A percentile compares a stretch with the other conserved stretches of the same genome.
Evolutionary conservation across 805 yeast genomes (phyloP).

Genomic region (Candida ovalis): DNA sequence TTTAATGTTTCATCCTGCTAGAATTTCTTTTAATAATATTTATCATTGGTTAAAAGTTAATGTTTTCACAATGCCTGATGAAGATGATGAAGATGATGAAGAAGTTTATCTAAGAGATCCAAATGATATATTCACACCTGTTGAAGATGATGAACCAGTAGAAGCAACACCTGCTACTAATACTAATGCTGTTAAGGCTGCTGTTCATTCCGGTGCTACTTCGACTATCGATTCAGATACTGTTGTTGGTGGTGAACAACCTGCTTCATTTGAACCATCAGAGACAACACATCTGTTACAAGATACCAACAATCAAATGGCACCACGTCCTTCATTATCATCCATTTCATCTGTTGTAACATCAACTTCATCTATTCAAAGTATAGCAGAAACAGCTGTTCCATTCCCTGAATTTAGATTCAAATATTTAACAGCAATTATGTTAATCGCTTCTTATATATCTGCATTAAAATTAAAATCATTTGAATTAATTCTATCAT

Average conservation of each 20-base stretch:
- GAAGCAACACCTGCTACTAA: not conserved
- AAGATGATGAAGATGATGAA: not conserved
- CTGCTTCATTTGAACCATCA: not conserved
- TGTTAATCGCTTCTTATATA: conserved; percentile 47
- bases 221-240: not conserved
- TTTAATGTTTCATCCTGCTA: conserved; percentile 75
- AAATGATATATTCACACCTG: not conserved
- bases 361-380: not conserved
- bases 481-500: conserved; percentile 63
- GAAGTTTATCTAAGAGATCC: not conserved
- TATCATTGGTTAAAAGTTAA: conserved; percentile 37
- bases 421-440: conserved; percentile 42
- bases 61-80: not conserved
- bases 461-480: conserved; percentile 58
- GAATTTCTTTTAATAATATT: conserved; percentile 70
- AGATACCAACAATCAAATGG: not conserved
- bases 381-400: conserved; percentile 23
- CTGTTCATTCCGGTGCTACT: no score
- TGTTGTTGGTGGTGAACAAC: not conserved
- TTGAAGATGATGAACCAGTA: not conserved
- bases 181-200: no score
- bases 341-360: not conserved
- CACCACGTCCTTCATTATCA: not conserved
- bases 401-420: conserved; percentile 48
- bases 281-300: not conserved